Evolutionary conservation across 306 rosid species (phyloP).

Genomic region (Acacia confusa): DNA sequence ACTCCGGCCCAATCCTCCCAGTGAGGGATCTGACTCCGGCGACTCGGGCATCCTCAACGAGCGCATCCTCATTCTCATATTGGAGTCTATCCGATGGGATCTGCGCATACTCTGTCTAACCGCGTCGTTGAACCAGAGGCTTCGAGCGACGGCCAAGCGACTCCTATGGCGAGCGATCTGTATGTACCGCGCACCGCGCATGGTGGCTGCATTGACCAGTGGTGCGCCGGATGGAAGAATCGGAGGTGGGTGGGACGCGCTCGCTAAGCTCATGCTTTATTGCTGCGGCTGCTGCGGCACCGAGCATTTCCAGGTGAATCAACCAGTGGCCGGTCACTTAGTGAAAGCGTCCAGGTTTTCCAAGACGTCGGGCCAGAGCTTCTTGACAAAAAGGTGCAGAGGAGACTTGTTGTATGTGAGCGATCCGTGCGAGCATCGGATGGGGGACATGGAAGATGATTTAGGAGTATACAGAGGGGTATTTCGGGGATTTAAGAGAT

Average conservation of each 20-base stretch:
- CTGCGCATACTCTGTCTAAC: constrained; percentile 43
- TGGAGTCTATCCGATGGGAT: constrained; percentile 55
- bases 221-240: constrained; percentile 43
- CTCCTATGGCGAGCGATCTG: constrained; percentile 59
- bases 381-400: constrained; percentile 43
- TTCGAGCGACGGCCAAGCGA: constrained; percentile 57
- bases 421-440: constrained; percentile 69
- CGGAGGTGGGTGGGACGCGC: constrained; percentile 65
- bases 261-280: constrained; percentile 61
- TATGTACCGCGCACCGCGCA: constrained; percentile 52
- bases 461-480: constrained; percentile 64
- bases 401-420: constrained; percentile 57
- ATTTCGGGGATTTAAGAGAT: constrained; percentile 50
- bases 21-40: constrained; percentile 27
- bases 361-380: constrained; percentile 68
- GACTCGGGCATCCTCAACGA: constrained; percentile 53
- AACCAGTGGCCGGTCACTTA: constrained; percentile 47
- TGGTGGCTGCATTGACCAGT: constrained; percentile 38
- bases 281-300: constrained; percentile 59
- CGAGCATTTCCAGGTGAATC: constrained; percentile 41
- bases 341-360: constrained; percentile 53
- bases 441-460: constrained; percentile 45
- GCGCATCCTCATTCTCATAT: constrained; percentile 45
- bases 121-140: constrained; percentile 52
- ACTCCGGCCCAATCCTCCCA: constrained; percentile 24